Evolutionary conservation across 2,329 filamentous ascomycete species (phyloP).

Genomic region (Aureobasidium melanogenum): DNA sequence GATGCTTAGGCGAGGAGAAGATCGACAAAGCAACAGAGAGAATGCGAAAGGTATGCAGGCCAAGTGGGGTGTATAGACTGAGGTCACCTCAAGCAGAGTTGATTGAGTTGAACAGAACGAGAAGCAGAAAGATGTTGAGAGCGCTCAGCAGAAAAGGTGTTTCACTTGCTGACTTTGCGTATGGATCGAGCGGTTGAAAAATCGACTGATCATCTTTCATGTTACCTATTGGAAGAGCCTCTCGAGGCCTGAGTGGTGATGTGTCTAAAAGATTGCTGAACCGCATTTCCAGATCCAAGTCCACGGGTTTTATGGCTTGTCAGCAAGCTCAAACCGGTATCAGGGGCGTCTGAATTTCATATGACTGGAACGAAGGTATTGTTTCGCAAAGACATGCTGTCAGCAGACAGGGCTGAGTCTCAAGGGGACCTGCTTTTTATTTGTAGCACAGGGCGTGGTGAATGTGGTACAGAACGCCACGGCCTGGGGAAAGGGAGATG

Average conservation of each 20-base stretch:
- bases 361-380: neutral
- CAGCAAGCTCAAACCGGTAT: neutral
- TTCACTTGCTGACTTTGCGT: neutral
- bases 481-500: neutral
- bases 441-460: neutral
- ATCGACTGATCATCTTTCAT: neutral
- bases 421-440: constrained; percentile 4
- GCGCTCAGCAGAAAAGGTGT: neutral
- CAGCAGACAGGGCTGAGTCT: neutral
- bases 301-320: neutral
- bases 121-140: constrained; percentile 2
- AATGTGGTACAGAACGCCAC: constrained; percentile 5
- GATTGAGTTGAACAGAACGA: neutral
- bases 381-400: neutral
- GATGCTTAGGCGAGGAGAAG: neutral
- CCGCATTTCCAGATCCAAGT: neutral
- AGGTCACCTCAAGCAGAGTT: neutral
- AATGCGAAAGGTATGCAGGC: neutral
- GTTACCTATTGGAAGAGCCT: neutral
- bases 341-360: neutral
- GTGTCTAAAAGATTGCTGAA: neutral
- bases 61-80: neutral
- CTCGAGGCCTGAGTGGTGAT: neutral
- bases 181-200: neutral
- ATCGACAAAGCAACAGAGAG: neutral